Evolutionary conservation across 2,329 filamentous ascomycete genomes (phyloP), one percentile per base, ranked within the genome.

Genomic region (Emergomyces orientalis): DNA sequence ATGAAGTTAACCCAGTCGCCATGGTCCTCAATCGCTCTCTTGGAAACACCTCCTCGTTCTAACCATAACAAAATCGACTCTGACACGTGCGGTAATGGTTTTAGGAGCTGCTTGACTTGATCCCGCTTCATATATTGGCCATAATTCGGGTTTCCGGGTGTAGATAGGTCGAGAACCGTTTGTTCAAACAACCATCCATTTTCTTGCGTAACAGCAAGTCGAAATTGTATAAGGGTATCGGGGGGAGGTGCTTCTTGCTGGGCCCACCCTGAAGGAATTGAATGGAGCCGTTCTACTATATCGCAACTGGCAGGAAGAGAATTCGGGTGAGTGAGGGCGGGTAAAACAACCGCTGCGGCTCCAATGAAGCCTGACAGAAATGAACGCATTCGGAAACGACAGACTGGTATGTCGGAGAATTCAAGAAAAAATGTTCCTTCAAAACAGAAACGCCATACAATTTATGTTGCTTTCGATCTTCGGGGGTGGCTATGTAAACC

Each of bases 1-100:
- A 67, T 68, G 69, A 88, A 84, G 65, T 80, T 83, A 68, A 89
- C 77, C 85, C 85, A 88, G 71, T 87, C 81, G 63, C 81, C 79
- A 65, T 80, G 74, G 14, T 83, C 75, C 57, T 82, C 75, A 19
- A 86, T 78, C 3, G 76, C 73, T 2, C 73, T 64, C 3, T 71
- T 63, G 2, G 77, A 67, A 37, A 88, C 75, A 43, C 79, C 81
- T 61, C 82, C 78, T 30, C 76, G 69, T 37, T 74, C 68, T 17
- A 89, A 77, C 86, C 86, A 89, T 7, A 73, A 70, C 2, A 82
- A 66, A 22, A 88, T 79, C 2, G 76, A 76, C 34, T 77, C 70
- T 17, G 79, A 79, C 3, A 81, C 79, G 27, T 79, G 76, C 0
- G 75, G 70, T 2, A 77, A 74, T 0, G 85, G 84, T 22, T 81